phyloP scores from a whole-genome alignment of 176 grass and related monocot genomes.

The Bonia amplexicaulis region DNA sequence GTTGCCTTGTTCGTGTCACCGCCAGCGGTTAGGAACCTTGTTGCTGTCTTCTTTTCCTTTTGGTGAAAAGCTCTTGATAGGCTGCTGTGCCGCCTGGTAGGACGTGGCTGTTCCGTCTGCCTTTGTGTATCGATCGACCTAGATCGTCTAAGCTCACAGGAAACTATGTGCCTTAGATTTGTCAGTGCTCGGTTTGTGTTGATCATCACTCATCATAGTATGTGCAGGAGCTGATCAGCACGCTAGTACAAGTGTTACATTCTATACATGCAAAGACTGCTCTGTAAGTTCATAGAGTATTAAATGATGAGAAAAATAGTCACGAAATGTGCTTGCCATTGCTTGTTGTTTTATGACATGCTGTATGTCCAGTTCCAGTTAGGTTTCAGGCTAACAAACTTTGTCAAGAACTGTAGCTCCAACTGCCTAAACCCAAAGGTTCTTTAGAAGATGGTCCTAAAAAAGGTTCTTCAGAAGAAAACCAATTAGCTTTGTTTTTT shows the following conservation, averaged over 20 bases:
- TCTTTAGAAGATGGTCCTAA: background rate
- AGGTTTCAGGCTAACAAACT: background rate
- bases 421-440: background rate
- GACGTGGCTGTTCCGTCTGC: background rate
- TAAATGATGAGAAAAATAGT: background rate
- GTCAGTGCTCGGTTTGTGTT: background rate
- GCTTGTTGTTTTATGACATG: background rate
- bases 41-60: constrained; percentile 23
- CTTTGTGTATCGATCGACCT: background rate
- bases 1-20: background rate
- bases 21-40: constrained; percentile 6
- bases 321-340: background rate
- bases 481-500: background rate
- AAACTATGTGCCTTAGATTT: background rate
- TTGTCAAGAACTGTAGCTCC: background rate
- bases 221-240: background rate
- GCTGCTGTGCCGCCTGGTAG: background rate
- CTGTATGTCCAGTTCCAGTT: background rate
- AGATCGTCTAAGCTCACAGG: background rate
- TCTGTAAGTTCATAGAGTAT: background rate
- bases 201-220: background rate
- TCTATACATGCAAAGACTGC: background rate
- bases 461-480: background rate
- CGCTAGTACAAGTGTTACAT: background rate
- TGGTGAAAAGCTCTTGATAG: background rate